Evolutionary conservation across 73 alveolate species (phyloP).

Genomic region (Paramecium caudatum): DNA sequence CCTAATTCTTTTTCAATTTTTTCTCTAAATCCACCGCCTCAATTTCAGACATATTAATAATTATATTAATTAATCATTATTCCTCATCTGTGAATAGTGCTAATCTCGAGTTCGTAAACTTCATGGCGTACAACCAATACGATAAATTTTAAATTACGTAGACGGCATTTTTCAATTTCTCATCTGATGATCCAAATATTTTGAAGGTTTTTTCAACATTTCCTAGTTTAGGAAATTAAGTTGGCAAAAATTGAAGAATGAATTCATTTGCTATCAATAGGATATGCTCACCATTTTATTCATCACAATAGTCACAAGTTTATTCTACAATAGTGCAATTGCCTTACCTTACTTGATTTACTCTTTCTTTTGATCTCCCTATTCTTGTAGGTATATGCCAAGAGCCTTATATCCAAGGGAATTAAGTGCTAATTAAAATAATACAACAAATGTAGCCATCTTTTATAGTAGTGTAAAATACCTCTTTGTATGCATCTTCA

Average conservation of each 20-base stretch:
- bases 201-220: constrained; percentile 23
- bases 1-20: neutral
- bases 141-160: constrained; percentile 73
- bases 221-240: constrained; percentile 39
- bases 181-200: constrained; percentile 73
- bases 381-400: constrained; percentile 25
- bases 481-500: constrained; percentile 71
- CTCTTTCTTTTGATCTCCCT: no score
- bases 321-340: no score
- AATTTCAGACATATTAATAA: constrained; percentile 10
- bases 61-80: constrained; percentile 24
- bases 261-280: constrained; percentile 73
- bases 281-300: constrained; percentile 74
- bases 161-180: constrained; percentile 76
- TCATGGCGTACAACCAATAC: constrained; percentile 72
- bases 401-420: constrained; percentile 38
- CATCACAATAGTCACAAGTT: constrained; percentile 69
- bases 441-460: constrained; percentile 54
- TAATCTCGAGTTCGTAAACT: constrained; percentile 73
- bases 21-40: constrained; percentile 15
- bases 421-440: constrained; percentile 20
- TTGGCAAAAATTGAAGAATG: constrained; percentile 66
- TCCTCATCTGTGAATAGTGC: constrained; percentile 77
- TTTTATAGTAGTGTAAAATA: neutral
- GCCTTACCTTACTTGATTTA: no score